Conservation (phyloP, 2,329 filamentous ascomycete genomes). For the Knufia fluminis region DNA sequence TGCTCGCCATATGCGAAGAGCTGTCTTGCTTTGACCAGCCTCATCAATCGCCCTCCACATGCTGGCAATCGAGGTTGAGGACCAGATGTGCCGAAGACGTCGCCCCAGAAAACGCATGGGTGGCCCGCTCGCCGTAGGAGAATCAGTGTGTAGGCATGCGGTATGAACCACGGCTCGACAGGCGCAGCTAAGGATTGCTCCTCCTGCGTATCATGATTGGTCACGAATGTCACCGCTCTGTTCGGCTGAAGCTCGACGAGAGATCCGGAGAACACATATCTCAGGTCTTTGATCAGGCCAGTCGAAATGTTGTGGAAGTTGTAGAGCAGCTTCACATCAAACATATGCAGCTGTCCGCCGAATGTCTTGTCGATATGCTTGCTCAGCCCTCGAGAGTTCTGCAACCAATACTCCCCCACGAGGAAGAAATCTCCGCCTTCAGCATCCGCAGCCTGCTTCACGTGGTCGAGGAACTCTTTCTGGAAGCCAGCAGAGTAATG, state of each 20-base stretch:
- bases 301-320: slow-evolving; percentile 56
- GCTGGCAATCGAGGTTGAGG: slow-evolving; percentile 47
- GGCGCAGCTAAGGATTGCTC: slow-evolving; percentile 31
- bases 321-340: slow-evolving; percentile 60
- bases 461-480: slow-evolving; percentile 50
- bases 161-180: slow-evolving; percentile 59
- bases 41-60: slow-evolving; percentile 47
- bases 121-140: slow-evolving; percentile 52
- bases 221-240: slow-evolving; percentile 57
- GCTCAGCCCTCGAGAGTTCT: slow-evolving; percentile 46
- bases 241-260: slow-evolving; percentile 46
- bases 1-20: slow-evolving; percentile 60
- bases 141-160: slow-evolving; percentile 62
- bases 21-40: slow-evolving; percentile 53
- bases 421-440: slow-evolving; percentile 47
- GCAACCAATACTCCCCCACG: slow-evolving; percentile 62
- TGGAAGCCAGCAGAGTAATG: slow-evolving; percentile 63
- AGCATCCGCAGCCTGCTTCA: slow-evolving; percentile 38
- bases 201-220: slow-evolving; percentile 31
- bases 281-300: slow-evolving; percentile 49
- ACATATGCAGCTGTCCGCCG: slow-evolving; percentile 51
- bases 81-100: slow-evolving; percentile 55
- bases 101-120: slow-evolving; percentile 62
- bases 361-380: slow-evolving; percentile 48
- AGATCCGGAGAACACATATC: slow-evolving; percentile 53